These are phyloP conservation scores for Neofusicoccum laricinum DNA, from an alignment of 2,329 filamentous ascomycete species.

Conservation along the genomic window DNA sequence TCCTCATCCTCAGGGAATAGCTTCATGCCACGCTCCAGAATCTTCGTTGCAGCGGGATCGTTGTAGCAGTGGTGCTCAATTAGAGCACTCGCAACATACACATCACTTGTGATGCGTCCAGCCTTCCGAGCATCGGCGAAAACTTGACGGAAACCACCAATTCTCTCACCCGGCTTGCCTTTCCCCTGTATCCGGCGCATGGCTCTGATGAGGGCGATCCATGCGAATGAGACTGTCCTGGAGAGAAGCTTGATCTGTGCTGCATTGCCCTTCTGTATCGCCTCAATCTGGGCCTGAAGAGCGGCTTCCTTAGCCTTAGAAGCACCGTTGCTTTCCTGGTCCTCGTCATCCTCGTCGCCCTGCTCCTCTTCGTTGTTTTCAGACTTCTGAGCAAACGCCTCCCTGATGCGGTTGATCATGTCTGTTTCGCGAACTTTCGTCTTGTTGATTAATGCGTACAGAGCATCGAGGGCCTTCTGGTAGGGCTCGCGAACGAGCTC, in stretches of 20 bases:
- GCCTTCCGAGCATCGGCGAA: slow-evolving; percentile 85
- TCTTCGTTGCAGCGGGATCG: slow-evolving; percentile 86
- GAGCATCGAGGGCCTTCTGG: slow-evolving; percentile 74
- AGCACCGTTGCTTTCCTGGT: slow-evolving; percentile 47
- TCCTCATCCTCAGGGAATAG: slow-evolving; percentile 91
- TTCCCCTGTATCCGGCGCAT: slow-evolving; percentile 92
- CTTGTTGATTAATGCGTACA: slow-evolving; percentile 84
- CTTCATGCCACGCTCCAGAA: slow-evolving; percentile 90
- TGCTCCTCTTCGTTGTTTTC: slow-evolving; percentile 40
- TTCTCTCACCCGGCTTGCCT: slow-evolving; percentile 57
- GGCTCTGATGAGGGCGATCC: slow-evolving; percentile 91
- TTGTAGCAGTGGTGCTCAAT: slow-evolving; percentile 97
- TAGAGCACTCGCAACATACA: slow-evolving; percentile 88
- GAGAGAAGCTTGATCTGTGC: slow-evolving; percentile 74
- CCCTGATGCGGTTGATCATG: slow-evolving; percentile 54
- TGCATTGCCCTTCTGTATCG: slow-evolving; percentile 63
- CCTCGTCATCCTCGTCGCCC: slow-evolving; percentile 51
- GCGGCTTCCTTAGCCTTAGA: slow-evolving; percentile 50
- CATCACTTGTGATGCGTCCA: slow-evolving; percentile 87
- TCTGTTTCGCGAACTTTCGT: slow-evolving; percentile 64
- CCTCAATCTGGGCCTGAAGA: slow-evolving; percentile 54
- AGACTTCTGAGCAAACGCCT: slow-evolving; percentile 49
- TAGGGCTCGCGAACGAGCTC: slow-evolving; percentile 78
- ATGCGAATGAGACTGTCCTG: slow-evolving; percentile 84
- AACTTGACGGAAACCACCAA: slow-evolving; percentile 75